Conservation (phyloP, 345 rosid genomes). For the Dimocarpus longan region DNA sequence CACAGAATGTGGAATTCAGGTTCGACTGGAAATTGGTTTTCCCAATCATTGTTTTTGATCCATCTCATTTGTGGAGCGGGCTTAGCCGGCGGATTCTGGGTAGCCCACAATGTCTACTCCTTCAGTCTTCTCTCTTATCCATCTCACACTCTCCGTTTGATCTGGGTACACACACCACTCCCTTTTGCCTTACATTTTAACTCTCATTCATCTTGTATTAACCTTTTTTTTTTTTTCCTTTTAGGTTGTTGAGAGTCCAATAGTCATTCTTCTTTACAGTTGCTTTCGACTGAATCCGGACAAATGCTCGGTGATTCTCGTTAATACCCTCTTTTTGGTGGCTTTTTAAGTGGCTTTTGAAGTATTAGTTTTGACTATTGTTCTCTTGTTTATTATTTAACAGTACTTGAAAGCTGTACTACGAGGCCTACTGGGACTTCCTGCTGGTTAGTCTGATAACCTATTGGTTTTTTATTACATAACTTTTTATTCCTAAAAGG, state of each 20-base stretch:
- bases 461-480: too few species aligned
- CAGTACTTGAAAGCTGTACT: slow-evolving; percentile 71
- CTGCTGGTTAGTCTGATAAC: slow-evolving; percentile 57
- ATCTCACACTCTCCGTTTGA: slow-evolving; percentile 50
- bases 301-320: slow-evolving; percentile 53
- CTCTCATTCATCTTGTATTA: not conserved
- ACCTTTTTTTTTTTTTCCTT: not conserved
- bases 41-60: slow-evolving; percentile 22
- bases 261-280: slow-evolving; percentile 59
- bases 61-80: slow-evolving; percentile 50
- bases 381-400: not conserved
- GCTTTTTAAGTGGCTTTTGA: not conserved
- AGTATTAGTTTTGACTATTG: not conserved
- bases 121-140: slow-evolving; percentile 67
- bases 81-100: slow-evolving; percentile 52
- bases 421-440: slow-evolving; percentile 63
- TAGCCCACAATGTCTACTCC: slow-evolving; percentile 44
- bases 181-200: not conserved
- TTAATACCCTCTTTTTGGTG: not conserved
- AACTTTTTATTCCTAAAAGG: not conserved
- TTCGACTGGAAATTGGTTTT: not conserved
- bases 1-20: not conserved
- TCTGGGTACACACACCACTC: slow-evolving; percentile 45
- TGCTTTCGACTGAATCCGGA: slow-evolving; percentile 51
- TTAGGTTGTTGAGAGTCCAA: slow-evolving; percentile 51